These are phyloP conservation scores for Chaetomiaceae sp. DNA, from an alignment of 2,329 filamentous ascomycete species.

Conservation along the genomic window DNA sequence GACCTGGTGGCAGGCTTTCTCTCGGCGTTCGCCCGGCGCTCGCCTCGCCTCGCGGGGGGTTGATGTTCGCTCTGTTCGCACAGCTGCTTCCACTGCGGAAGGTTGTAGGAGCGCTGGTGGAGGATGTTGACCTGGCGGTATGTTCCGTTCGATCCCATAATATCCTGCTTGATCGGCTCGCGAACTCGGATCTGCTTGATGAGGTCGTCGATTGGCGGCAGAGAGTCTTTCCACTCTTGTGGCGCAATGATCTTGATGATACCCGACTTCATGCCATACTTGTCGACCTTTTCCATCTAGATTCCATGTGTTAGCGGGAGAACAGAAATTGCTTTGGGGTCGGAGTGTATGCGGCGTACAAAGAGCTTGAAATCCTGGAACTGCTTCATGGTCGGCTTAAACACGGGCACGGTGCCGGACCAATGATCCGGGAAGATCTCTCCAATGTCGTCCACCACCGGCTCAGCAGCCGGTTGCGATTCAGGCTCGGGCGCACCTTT, in stretches of 20 bases:
- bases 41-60: conserved; percentile 83
- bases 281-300: conserved; percentile 76
- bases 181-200: conserved; percentile 91
- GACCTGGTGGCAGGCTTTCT: conserved; percentile 42
- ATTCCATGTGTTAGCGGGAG: conserved; percentile 27
- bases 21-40: conserved; percentile 62
- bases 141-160: conserved; percentile 89
- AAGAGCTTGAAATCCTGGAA: conserved; percentile 92
- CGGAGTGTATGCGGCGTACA: conserved; percentile 46
- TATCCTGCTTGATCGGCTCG: conserved; percentile 97
- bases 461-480: conserved; percentile 26
- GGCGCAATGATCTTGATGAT: conserved; percentile 96
- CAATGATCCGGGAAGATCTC: conserved; percentile 83
- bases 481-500: neutral
- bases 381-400: conserved; percentile 91
- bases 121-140: conserved; percentile 97
- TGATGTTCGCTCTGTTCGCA: conserved; percentile 96
- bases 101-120: conserved; percentile 91
- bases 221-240: conserved; percentile 81
- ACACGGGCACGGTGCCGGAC: conserved; percentile 87
- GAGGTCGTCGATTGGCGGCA: conserved; percentile 74
- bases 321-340: neutral
- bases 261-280: conserved; percentile 94
- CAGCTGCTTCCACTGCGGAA: conserved; percentile 91
- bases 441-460: conserved; percentile 64